These are phyloP conservation scores for Gnetum montanum DNA, from an alignment of 75 land plant genomes.

Conservation along the genomic window DNA sequence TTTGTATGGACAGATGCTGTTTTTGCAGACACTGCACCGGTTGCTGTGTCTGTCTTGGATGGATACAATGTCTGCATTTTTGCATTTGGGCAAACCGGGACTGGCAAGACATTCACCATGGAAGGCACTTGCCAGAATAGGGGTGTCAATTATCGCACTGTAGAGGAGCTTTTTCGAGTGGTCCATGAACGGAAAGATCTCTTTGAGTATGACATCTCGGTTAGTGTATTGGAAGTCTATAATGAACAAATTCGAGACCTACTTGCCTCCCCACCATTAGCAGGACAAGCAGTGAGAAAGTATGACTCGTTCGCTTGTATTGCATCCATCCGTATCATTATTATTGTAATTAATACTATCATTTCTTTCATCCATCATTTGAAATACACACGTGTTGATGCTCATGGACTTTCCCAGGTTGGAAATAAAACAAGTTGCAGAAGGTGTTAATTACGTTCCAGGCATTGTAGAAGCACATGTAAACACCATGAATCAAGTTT, in stretches of 20 bases:
- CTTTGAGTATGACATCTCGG: slow-evolving; percentile 58
- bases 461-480: slow-evolving; percentile 88
- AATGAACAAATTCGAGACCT: slow-evolving; percentile 93
- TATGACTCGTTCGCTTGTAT: slow-evolving; percentile 4
- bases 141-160: slow-evolving; percentile 91
- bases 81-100: slow-evolving; percentile 97
- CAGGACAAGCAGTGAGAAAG: slow-evolving; percentile 50
- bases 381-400: background rate
- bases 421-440: slow-evolving; percentile 83
- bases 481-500: slow-evolving; percentile 59
- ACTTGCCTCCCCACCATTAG: slow-evolving; percentile 40
- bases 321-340: background rate
- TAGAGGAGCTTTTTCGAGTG: slow-evolving; percentile 69
- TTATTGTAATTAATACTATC: background rate
- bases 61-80: slow-evolving; percentile 97
- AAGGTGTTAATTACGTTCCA: slow-evolving; percentile 89
- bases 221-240: slow-evolving; percentile 94
- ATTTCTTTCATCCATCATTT: background rate
- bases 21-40: slow-evolving; percentile 81
- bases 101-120: slow-evolving; percentile 99
- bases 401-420: slow-evolving; percentile 32
- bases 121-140: slow-evolving; percentile 67
- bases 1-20: slow-evolving; percentile 56
- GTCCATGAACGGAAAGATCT: slow-evolving; percentile 51
- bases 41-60: slow-evolving; percentile 84